A percentile compares a stretch with the other conserved stretches of the same genome.
phyloP scores from a whole-genome alignment of 139 green algal genomes.

The Microglena sp. region DNA sequence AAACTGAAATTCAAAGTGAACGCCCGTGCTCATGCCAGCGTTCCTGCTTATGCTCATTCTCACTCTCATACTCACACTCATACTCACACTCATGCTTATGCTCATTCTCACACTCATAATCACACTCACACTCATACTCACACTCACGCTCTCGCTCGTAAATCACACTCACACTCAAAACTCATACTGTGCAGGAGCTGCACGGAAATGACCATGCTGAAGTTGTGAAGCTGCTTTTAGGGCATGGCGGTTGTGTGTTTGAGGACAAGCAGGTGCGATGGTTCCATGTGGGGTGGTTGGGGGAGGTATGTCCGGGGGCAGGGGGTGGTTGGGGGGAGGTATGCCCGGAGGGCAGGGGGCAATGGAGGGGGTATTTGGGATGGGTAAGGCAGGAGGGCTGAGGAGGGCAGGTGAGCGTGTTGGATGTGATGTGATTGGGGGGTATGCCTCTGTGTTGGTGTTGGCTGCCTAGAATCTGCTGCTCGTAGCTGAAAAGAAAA shows the following conservation, averaged over 20 bases:
- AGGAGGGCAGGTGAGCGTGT: not conserved
- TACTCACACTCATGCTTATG: no score
- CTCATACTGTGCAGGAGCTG: slow-evolving; percentile 51
- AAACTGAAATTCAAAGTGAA: no score
- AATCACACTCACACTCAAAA: no score
- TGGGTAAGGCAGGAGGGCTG: not conserved
- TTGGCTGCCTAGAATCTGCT: not conserved
- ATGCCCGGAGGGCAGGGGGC: not conserved
- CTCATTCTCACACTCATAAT: no score
- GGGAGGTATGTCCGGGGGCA: not conserved
- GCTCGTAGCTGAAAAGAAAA: no score
- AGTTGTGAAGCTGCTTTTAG: slow-evolving; percentile 60
- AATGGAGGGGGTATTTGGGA: not conserved
- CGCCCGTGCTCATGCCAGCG: no score
- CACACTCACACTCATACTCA: not conserved
- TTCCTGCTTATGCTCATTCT: no score
- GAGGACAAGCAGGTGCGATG: slow-evolving; percentile 41
- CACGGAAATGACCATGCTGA: slow-evolving; percentile 67
- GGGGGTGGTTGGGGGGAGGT: not conserved
- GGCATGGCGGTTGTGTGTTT: slow-evolving; percentile 48
- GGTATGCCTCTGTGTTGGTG: not conserved
- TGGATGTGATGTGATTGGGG: not conserved
- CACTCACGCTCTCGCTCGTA: not conserved
- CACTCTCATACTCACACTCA: no score
- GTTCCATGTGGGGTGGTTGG: not conserved